Evolutionary conservation across 257 asterid species (phyloP).

Genomic region (Solanum phureja): DNA sequence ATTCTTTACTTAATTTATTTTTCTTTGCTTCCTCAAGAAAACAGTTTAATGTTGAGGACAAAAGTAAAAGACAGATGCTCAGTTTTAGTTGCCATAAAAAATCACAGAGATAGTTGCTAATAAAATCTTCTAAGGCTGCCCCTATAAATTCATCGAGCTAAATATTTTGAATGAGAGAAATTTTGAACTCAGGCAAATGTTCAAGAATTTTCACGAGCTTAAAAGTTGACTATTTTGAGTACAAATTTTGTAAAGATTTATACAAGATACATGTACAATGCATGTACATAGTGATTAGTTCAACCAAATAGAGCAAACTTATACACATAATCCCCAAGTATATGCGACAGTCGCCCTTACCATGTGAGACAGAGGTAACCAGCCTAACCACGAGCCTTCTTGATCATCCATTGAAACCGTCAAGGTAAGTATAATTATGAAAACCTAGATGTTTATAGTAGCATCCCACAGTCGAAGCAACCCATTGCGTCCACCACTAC

Average conservation of each 20-base stretch:
- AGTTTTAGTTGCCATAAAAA: not conserved
- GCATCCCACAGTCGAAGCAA: conserved; percentile 97
- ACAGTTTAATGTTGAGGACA: not conserved
- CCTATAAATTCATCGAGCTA: not conserved
- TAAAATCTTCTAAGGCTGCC: not conserved
- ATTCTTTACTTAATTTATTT: not conserved
- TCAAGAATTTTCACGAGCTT: not conserved
- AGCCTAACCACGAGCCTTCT: not conserved
- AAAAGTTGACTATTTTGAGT: not conserved
- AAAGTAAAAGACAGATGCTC: not conserved
- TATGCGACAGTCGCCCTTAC: not conserved
- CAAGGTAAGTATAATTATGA: not conserved
- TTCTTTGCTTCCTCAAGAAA: not conserved
- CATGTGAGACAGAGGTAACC: not conserved
- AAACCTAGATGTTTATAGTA: conserved; percentile 63
- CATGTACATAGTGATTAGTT: not conserved
- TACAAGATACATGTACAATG: not conserved
- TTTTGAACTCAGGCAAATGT: not conserved
- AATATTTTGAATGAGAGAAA: not conserved
- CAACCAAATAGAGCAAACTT: not conserved
- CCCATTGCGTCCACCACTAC: conserved; percentile 90
- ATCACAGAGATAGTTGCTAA: not conserved
- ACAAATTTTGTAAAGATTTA: not conserved
- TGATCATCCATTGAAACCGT: not conserved
- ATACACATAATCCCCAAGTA: not conserved